A percentile compares a stretch with the other conserved stretches of the same genome.
These are phyloP conservation scores for Fomitiporia mediterranea DNA, from an alignment of 1,284 basidiomycete genomes.

Conservation along the genomic window DNA sequence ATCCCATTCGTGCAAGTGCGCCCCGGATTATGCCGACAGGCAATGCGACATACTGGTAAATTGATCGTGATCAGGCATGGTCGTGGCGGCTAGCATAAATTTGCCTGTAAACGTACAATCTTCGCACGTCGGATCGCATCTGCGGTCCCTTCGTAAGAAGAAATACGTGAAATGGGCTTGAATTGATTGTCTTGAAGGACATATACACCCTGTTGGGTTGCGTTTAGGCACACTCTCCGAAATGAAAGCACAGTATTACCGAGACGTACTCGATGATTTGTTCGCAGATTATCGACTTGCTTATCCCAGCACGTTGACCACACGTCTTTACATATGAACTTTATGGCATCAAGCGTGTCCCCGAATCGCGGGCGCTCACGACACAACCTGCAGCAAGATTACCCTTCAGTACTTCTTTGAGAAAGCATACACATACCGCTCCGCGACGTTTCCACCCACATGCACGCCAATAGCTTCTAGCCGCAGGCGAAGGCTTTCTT, in stretches of 20 bases:
- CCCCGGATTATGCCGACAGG: constrained; percentile 80
- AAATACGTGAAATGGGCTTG: constrained; percentile 76
- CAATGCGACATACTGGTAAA: constrained; percentile 81
- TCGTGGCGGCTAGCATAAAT: neutral
- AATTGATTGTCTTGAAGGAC: constrained; percentile 91
- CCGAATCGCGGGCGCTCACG: constrained; percentile 71
- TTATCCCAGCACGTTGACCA: constrained; percentile 87
- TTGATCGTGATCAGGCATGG: constrained; percentile 4
- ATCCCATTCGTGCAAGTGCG: constrained; percentile 74
- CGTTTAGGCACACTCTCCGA: neutral
- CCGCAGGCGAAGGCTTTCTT: constrained; percentile 63
- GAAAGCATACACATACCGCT: too few relatives aligned
- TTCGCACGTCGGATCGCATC: constrained; percentile 72
- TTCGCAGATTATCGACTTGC: constrained; percentile 92
- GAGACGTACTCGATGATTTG: constrained; percentile 78
- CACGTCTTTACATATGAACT: constrained; percentile 96
- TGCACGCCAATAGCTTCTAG: constrained; percentile 83
- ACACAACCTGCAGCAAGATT: constrained; percentile 50
- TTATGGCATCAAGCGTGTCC: constrained; percentile 87
- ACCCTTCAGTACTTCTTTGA: too few relatives aligned
- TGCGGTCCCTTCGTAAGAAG: constrained; percentile 69
- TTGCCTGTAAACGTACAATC: constrained; percentile 45
- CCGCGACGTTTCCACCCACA: constrained; percentile 82
- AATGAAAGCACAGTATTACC: neutral
- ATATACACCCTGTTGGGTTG: constrained; percentile 70